Evolutionary conservation across 2,329 filamentous ascomycete genomes (phyloP).

Genomic region (Neopestalotiopsis rosae): DNA sequence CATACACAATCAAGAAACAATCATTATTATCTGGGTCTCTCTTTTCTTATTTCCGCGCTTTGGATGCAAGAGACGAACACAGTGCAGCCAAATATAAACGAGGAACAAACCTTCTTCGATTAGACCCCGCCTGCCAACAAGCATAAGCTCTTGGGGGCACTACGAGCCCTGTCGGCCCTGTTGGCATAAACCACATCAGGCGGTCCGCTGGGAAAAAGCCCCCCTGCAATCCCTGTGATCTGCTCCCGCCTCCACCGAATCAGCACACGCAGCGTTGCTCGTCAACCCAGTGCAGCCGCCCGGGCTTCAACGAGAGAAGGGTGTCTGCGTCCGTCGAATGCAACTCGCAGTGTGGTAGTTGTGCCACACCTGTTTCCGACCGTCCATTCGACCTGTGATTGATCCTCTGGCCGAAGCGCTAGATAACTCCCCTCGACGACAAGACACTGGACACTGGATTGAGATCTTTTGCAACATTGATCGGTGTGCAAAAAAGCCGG

Average conservation of each 20-base stretch:
- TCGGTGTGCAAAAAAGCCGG: background rate
- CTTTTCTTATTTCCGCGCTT: background rate
- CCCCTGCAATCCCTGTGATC: constrained; percentile 16
- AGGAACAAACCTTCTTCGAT: background rate
- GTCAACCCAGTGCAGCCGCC: constrained; percentile 34
- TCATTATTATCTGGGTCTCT: background rate
- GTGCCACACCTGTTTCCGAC: background rate
- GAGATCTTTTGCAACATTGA: background rate
- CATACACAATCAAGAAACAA: background rate
- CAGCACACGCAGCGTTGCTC: constrained; percentile 37
- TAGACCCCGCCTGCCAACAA: background rate
- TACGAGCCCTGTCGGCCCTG: background rate
- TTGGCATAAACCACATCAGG: background rate
- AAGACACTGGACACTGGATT: background rate
- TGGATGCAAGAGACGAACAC: background rate
- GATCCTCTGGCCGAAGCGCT: background rate
- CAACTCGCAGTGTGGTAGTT: constrained; percentile 1
- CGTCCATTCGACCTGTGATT: background rate
- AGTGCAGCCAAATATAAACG: background rate
- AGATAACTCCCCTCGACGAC: background rate
- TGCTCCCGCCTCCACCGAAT: constrained; percentile 30
- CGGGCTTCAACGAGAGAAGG: constrained; percentile 4
- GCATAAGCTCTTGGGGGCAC: background rate
- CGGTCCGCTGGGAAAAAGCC: background rate
- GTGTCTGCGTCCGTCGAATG: constrained; percentile 6